Evolutionary conservation across 2,329 filamentous ascomycete genomes (phyloP).

Genomic region (Didymellaceae sp.): DNA sequence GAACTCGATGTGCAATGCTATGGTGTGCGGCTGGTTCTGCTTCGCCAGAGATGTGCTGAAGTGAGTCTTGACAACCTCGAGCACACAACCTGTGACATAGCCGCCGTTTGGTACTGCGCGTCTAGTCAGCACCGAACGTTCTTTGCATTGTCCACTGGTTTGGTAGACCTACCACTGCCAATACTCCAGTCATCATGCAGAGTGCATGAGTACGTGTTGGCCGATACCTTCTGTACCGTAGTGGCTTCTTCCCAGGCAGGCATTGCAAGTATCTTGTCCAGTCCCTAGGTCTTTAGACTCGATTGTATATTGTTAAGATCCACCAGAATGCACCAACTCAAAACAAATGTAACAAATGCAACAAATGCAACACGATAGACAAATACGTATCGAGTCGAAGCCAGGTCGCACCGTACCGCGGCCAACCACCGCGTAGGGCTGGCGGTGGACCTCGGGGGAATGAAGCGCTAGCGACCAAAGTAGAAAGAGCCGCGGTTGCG

Average conservation of each 20-base stretch:
- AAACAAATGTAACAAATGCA: too few relatives aligned
- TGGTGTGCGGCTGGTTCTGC: constrained; percentile 67
- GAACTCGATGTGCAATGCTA: constrained; percentile 70
- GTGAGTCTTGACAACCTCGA: constrained; percentile 65
- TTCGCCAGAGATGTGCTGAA: constrained; percentile 64
- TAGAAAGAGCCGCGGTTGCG: constrained; percentile 35
- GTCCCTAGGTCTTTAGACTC: too few relatives aligned
- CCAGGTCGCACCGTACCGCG: neutral
- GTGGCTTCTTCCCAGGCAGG: constrained; percentile 57
- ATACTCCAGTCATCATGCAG: constrained; percentile 69
- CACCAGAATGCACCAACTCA: too few relatives aligned
- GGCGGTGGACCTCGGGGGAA: constrained; percentile 28
- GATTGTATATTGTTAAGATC: too few relatives aligned
- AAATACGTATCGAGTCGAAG: neutral
- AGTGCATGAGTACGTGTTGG: constrained; percentile 64
- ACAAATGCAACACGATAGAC: neutral
- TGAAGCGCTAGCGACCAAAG: constrained; percentile 19
- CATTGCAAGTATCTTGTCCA: constrained; percentile 28
- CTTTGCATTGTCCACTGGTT: neutral
- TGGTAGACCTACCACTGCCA: constrained; percentile 60
- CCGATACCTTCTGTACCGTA: constrained; percentile 55
- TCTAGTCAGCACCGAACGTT: neutral
- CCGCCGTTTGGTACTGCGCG: constrained; percentile 72
- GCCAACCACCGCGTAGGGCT: neutral
- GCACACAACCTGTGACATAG: constrained; percentile 69